phyloP scores from a whole-genome alignment of 345 rosid species.

The Citrus cavaleriei region DNA sequence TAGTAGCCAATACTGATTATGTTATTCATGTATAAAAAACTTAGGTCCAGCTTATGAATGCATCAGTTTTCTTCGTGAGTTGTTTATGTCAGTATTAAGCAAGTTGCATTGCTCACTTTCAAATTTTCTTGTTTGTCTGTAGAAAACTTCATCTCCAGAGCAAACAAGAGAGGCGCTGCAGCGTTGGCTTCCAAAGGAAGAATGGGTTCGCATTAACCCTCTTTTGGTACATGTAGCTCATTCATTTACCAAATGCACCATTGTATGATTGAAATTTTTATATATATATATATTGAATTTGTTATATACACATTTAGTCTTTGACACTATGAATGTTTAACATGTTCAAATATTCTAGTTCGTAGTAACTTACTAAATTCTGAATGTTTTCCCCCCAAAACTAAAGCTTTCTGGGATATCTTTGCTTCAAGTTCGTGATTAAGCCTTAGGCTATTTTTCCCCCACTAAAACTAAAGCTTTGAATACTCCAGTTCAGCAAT shows the following conservation, averaged over 20 bases:
- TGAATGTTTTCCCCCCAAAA: too few relatives aligned
- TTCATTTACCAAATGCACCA: not conserved
- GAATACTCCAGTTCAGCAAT: too few relatives aligned
- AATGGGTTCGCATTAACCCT: constrained; percentile 88
- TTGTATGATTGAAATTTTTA: not conserved
- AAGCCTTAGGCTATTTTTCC: too few relatives aligned
- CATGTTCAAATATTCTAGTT: not conserved
- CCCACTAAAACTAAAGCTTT: too few relatives aligned
- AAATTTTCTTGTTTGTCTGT: constrained; percentile 11
- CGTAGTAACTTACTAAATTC: not conserved
- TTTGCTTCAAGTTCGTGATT: too few relatives aligned
- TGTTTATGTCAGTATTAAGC: not conserved
- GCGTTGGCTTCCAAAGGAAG: constrained; percentile 92
- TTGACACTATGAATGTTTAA: too few relatives aligned
- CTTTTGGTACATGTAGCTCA: constrained; percentile 57
- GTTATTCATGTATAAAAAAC: not conserved
- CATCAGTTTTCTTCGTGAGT: not conserved
- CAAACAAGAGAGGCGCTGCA: constrained; percentile 85
- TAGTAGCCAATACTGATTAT: not conserved
- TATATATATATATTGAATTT: not conserved
- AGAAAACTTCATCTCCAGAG: constrained; percentile 82
- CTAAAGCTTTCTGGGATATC: too few relatives aligned
- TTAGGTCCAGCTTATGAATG: not conserved
- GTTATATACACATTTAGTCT: not conserved
- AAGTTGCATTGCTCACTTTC: not conserved